Evolutionary conservation across 345 rosid genomes (phyloP).

Genomic region (Bruguiera parviflora): DNA sequence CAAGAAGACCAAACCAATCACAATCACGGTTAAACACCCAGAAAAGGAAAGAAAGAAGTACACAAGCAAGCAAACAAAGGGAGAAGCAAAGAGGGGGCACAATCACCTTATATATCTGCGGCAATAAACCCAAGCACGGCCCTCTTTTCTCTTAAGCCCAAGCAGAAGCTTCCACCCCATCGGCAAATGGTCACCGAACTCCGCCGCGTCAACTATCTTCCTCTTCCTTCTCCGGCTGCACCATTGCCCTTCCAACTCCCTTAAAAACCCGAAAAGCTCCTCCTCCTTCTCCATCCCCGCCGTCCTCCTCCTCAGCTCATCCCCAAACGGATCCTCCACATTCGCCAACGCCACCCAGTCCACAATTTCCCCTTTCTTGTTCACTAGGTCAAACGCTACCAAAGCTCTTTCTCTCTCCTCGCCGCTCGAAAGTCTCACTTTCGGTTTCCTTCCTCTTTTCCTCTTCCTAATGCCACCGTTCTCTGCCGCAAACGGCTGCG

Average conservation of each 20-base stretch:
- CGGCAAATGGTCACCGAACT: constrained; percentile 56
- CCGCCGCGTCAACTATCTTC: constrained; percentile 66
- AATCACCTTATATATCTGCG: constrained; percentile 64
- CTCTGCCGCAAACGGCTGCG: not conserved
- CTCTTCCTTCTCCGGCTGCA: constrained; percentile 80
- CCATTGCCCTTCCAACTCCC: constrained; percentile 64
- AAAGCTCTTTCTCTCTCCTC: constrained; percentile 24
- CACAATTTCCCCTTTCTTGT: constrained; percentile 45
- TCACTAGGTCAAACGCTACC: constrained; percentile 37
- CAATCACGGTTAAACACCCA: not conserved
- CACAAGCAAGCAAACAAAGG: not conserved
- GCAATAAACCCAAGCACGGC: constrained; percentile 61
- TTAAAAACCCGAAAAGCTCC: constrained; percentile 53
- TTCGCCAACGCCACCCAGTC: constrained; percentile 40
- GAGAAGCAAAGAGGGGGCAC: not conserved
- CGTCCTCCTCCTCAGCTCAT: constrained; percentile 55
- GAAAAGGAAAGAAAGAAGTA: not conserved
- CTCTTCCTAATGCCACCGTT: constrained; percentile 38
- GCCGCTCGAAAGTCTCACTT: constrained; percentile 20
- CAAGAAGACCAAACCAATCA: not conserved
- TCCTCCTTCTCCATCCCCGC: constrained; percentile 54
- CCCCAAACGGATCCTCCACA: constrained; percentile 53
- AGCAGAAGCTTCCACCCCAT: constrained; percentile 72
- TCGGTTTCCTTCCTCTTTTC: constrained; percentile 60
- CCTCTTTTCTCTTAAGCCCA: constrained; percentile 65